These are phyloP conservation scores for Ceratocystis papillata DNA, from an alignment of 2,329 filamentous ascomycete species.

Conservation along the genomic window DNA sequence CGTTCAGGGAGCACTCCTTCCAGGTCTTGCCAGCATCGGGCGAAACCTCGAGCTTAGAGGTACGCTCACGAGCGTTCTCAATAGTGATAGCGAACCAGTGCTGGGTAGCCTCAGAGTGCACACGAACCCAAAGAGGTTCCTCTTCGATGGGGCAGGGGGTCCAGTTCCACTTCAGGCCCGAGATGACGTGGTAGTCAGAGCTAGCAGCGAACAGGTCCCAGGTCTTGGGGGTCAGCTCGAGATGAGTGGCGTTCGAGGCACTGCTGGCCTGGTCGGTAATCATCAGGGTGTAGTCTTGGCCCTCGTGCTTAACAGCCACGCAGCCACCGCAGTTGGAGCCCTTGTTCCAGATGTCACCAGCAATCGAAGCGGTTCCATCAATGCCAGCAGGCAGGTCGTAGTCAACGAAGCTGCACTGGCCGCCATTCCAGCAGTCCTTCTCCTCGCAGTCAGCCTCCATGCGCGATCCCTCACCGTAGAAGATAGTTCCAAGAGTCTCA, in stretches of 20 bases:
- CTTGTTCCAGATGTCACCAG: slow-evolving; percentile 23
- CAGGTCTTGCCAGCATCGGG: slow-evolving; percentile 20
- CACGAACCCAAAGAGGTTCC: slow-evolving; percentile 25
- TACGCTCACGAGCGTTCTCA: slow-evolving; percentile 26
- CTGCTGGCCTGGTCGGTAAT: slow-evolving; percentile 19
- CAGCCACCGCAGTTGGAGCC: slow-evolving; percentile 24
- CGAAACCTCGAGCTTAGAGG: slow-evolving; percentile 24
- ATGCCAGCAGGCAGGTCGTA: slow-evolving; percentile 19
- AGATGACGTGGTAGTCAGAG: neutral
- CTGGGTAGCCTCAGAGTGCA: slow-evolving; percentile 25
- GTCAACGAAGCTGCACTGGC: slow-evolving; percentile 20
- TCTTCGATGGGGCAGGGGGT: slow-evolving; percentile 21
- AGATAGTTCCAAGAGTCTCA: slow-evolving; percentile 17
- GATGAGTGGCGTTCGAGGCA: slow-evolving; percentile 23
- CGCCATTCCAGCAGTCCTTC: slow-evolving; percentile 14
- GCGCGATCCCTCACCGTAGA: slow-evolving; percentile 18
- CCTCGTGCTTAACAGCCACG: slow-evolving; percentile 20
- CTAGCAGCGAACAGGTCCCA: slow-evolving; percentile 19
- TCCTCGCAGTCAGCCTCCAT: slow-evolving; percentile 15
- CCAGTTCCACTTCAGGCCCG: slow-evolving; percentile 21
- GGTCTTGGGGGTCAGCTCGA: slow-evolving; percentile 22
- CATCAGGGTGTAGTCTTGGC: slow-evolving; percentile 22
- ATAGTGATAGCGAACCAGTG: slow-evolving; percentile 26
- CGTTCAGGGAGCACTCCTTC: slow-evolving; percentile 14
- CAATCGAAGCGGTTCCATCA: slow-evolving; percentile 18